Conservation (phyloP, 2,329 filamentous ascomycete species). For the Zymoseptoria brevis region DNA sequence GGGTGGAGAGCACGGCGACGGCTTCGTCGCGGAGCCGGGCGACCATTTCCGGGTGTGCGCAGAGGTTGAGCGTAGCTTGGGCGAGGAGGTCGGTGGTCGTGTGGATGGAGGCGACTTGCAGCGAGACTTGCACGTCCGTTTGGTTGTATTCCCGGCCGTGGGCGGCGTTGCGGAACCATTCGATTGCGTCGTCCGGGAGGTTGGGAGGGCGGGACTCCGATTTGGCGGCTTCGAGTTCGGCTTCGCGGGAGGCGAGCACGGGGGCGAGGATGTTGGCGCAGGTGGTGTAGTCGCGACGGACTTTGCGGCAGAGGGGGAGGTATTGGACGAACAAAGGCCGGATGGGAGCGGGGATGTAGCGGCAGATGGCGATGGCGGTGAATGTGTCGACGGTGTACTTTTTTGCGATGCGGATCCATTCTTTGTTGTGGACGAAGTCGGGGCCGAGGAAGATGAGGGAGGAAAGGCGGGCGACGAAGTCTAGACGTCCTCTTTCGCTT, state of each 20-base stretch:
- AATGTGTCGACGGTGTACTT: conserved; percentile 33
- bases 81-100: conserved; percentile 24
- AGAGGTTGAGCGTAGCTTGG: conserved; percentile 20
- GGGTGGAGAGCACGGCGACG: conserved; percentile 17
- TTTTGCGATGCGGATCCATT: conserved; percentile 33
- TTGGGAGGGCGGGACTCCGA: neutral
- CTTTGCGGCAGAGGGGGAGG: conserved; percentile 29
- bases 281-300: conserved; percentile 26
- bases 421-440: conserved; percentile 30
- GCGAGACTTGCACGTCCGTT: conserved; percentile 16
- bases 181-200: conserved; percentile 21
- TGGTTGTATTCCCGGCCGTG: conserved; percentile 15
- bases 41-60: conserved; percentile 20
- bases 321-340: conserved; percentile 30
- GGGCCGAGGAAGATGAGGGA: conserved; percentile 36
- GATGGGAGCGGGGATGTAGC: conserved; percentile 28
- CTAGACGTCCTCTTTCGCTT: conserved; percentile 19
- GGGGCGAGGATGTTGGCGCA: conserved; percentile 30
- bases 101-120: conserved; percentile 23
- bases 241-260: conserved; percentile 21
- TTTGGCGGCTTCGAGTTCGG: conserved; percentile 12
- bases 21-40: conserved; percentile 18
- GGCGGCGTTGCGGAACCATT: conserved; percentile 22
- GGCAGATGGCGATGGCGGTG: conserved; percentile 27
- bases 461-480: conserved; percentile 34